Conservation (phyloP, 2,329 filamentous ascomycete genomes). For the Pochonia chlamydosporia region DNA sequence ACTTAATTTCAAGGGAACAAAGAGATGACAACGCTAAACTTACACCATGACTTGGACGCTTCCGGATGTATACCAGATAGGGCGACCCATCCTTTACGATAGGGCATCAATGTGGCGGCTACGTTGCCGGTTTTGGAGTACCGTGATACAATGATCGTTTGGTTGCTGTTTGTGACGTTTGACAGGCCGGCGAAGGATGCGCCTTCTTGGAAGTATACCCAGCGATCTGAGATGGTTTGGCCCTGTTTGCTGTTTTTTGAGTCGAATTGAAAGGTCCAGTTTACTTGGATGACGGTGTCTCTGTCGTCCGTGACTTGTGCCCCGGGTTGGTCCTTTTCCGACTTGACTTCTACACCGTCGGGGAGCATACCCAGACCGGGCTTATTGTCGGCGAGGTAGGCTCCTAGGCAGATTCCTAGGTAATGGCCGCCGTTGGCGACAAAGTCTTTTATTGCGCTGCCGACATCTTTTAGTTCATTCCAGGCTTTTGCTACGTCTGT, state of each 20-base stretch:
- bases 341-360: slow-evolving; percentile 1
- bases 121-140: slow-evolving; percentile 18
- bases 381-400: slow-evolving; percentile 17
- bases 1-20: no score
- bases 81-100: slow-evolving; percentile 18
- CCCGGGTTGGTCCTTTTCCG: slow-evolving; percentile 8
- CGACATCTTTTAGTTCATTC: slow-evolving; percentile 9
- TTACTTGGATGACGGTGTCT: slow-evolving; percentile 17
- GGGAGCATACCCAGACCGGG: slow-evolving; percentile 17
- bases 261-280: slow-evolving; percentile 16
- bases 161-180: background rate
- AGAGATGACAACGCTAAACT: no score
- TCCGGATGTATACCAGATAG: slow-evolving; percentile 20
- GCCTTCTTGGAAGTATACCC: slow-evolving; percentile 22
- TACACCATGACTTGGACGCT: slow-evolving; percentile 19
- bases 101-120: slow-evolving; percentile 16
- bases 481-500: slow-evolving; percentile 6
- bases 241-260: slow-evolving; percentile 2
- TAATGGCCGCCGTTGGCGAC: slow-evolving; percentile 17
- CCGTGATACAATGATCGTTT: slow-evolving; percentile 11
- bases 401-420: slow-evolving; percentile 21
- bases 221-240: slow-evolving; percentile 10
- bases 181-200: slow-evolving; percentile 11
- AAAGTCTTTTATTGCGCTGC: slow-evolving; percentile 12
- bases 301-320: slow-evolving; percentile 13